Base-by-base conservation (phyloP, 2,329 filamentous ascomycete genomes). In the Trichophyton simii region DNA sequence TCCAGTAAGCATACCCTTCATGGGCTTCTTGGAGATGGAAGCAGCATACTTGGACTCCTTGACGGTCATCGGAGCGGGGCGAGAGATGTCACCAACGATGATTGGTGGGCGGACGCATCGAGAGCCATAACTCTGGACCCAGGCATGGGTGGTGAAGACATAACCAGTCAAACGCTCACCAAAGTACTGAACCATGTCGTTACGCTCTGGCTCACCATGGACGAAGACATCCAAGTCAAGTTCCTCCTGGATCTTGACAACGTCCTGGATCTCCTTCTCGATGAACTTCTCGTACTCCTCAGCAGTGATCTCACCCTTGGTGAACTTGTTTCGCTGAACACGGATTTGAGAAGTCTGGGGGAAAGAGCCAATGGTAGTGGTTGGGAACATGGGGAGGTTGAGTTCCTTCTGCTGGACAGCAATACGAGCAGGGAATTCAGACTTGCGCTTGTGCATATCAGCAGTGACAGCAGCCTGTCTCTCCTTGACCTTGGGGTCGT, bases 151-250 rank as follows among this genome's bases (percentile, higher is more conserved):
- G 76, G 94, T 99, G 85, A 99, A 99, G 75, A 91, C 88, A 77
- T 97, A 99, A 73, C 94, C 94, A 72, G 95, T 85, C 66, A 99
- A 84, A 73, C 90, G 88, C 85, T 99, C 94, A 79, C 94, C 94
- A 71, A 99, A 99, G 87, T 96, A 99, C 80, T 99, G 94, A 60
- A 99, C 94, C 94, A 99, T 99, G 86, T 99, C 94, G 82, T 99
- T 99, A 78, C 94, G 91, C 86, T 99, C 94, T 64, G 94, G 94
- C 84, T 99, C 94, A 75, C 94, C 94, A 82, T 99, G 94, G 67
- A 99, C 94, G 75, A 88, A 89, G 76, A 99, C 94, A 71, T 99
- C 94, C 61, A 99, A 87, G 77, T 85, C 91, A 72, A 99, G 91
- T 82, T 97, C 94, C 72, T 97, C 91, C 82, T 99, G 94, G 78